phyloP scores from a whole-genome alignment of 768 basidiomycete species.

The Mrakia blollopis region DNA sequence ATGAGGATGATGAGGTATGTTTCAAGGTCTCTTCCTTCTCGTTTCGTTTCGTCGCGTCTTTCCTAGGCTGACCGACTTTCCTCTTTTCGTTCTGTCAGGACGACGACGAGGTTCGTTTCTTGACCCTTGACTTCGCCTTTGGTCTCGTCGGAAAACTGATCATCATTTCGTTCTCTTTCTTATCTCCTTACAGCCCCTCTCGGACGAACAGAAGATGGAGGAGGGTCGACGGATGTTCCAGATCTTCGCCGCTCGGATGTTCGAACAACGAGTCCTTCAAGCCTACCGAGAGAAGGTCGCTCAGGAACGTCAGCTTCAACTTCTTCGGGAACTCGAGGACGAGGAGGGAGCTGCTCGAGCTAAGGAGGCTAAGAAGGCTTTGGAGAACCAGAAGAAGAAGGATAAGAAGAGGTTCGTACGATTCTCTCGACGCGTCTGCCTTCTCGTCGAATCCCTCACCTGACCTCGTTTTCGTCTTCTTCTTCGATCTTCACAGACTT shows the following conservation, averaged over 20 bases:
- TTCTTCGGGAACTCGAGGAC: constrained; percentile 90
- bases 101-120: constrained; percentile 46
- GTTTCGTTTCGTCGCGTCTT: constrained; percentile 12
- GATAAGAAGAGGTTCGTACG: constrained; percentile 81
- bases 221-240: constrained; percentile 99
- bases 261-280: constrained; percentile 94
- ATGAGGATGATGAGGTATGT: constrained; percentile 54
- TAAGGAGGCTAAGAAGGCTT: constrained; percentile 84
- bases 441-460: constrained; percentile 9
- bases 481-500: constrained; percentile 52
- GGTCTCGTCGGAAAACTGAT: background rate
- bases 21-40: constrained; percentile 38
- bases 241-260: constrained; percentile 98
- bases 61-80: constrained; percentile 9
- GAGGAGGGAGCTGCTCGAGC: constrained; percentile 84
- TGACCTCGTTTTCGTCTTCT: constrained; percentile 6
- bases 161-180: background rate
- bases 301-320: constrained; percentile 86
- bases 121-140: background rate
- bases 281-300: constrained; percentile 96
- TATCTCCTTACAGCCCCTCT: constrained; percentile 52
- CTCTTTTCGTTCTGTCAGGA: constrained; percentile 2
- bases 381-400: constrained; percentile 97
- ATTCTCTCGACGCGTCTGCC: constrained; percentile 17
- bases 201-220: constrained; percentile 97